phyloP scores from a whole-genome alignment of 306 rosid species.

The Cicer chorassanicum region DNA sequence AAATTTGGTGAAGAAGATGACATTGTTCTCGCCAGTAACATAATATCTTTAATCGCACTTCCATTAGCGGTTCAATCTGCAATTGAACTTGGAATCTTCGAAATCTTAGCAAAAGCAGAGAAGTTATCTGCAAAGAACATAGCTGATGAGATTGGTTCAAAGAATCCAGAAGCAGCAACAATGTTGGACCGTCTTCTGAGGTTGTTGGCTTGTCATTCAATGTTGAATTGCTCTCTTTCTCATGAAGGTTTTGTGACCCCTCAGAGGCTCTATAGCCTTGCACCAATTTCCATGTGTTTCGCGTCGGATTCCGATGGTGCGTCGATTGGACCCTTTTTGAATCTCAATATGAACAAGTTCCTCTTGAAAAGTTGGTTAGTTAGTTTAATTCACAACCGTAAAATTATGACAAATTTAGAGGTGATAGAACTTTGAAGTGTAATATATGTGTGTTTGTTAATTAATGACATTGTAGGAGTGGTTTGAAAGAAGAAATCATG shows the following conservation, averaged over 20 bases:
- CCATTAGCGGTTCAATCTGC: slow-evolving; percentile 50
- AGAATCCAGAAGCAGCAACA: slow-evolving; percentile 51
- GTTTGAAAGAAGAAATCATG: slow-evolving; percentile 53
- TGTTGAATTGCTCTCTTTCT: slow-evolving; percentile 47
- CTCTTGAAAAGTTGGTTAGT: slow-evolving; percentile 53
- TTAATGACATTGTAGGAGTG: slow-evolving; percentile 41
- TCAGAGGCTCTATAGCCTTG: slow-evolving; percentile 48
- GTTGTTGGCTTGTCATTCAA: slow-evolving; percentile 55
- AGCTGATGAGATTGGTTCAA: slow-evolving; percentile 39
- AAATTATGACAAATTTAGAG: too few relatives aligned
- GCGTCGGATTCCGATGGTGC: slow-evolving; percentile 51
- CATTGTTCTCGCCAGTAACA: slow-evolving; percentile 43
- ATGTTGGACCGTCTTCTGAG: slow-evolving; percentile 63
- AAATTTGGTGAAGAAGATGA: slow-evolving; percentile 19
- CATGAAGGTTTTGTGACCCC: not conserved
- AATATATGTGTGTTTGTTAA: too few relatives aligned
- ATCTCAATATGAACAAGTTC: slow-evolving; percentile 46
- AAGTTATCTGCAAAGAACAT: slow-evolving; percentile 55
- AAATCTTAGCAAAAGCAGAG: slow-evolving; percentile 52
- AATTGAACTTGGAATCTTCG: slow-evolving; percentile 57
- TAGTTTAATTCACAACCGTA: not conserved
- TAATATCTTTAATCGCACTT: slow-evolving; percentile 11
- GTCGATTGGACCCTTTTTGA: slow-evolving; percentile 41
- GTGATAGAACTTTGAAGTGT: too few relatives aligned
- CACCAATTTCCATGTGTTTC: slow-evolving; percentile 47